Base-by-base conservation (phyloP, 2,329 filamentous ascomycete species). In the Apiospora aurea region DNA sequence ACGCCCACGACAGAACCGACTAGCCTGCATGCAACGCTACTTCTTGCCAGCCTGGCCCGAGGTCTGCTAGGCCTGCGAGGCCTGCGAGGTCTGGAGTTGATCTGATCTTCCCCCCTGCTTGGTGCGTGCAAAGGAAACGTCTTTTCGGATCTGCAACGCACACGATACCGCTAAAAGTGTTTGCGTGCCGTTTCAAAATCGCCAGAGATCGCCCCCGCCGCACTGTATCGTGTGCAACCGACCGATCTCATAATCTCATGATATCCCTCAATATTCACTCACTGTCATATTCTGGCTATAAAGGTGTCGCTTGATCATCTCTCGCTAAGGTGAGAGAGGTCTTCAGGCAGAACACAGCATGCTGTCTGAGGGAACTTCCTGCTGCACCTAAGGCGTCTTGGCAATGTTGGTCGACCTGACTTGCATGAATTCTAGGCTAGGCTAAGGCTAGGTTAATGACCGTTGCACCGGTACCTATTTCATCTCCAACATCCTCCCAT, bases 121-220 rank as follows among this genome's bases (percentile, higher is more conserved):
- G 34, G 29, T 11, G 18, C 10, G 34, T 41, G 57, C 4, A 24
- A 64, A 34, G 57, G 57, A 64, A 64, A 64, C 57, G 18, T 64
- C 10, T 64, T 41, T 29, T 64, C 29, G 10, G 34, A 64, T 64
- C 29, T 64, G 57, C 57, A 64, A 64, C 57, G 53, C 53, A 61
- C 18, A 61, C 53, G 53, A 64, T 29, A 41, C 57, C 10, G 57
- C n/a, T 21, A 18, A 2, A 64, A 11, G 34, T 64, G 57, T 64
- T 13, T 64, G 57, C 18, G 41, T 13, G 8, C 4, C 18, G 57
- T 64, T 64, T 64, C 57, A 64, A 41, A 64, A 10, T 41, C 18
- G 57, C 57, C 57, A 38, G 34, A 41, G 29, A 64, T 64, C 41
- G 21, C 21, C 34, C 18, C 21, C 29, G 49, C 26, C 24, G 26